Evolutionary conservation across 306 rosid species (phyloP).

Genomic region (Quercus variabilis): DNA sequence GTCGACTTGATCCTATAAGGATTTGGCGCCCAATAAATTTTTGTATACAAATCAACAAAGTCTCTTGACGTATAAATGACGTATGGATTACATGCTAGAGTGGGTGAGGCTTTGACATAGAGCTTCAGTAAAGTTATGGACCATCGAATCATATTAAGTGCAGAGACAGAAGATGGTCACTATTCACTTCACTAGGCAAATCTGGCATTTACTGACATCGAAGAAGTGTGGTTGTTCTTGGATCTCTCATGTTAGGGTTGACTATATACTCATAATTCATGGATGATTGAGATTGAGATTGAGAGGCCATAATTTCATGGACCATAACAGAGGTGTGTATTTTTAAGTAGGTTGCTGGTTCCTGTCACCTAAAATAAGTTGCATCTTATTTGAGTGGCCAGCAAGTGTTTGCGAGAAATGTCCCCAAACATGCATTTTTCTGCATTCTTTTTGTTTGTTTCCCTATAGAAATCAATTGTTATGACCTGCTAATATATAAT

Average conservation of each 20-base stretch:
- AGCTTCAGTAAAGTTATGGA: not conserved
- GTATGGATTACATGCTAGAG: slow-evolving; percentile 36
- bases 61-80: slow-evolving; percentile 38
- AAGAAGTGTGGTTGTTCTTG: slow-evolving; percentile 17
- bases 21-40: not conserved
- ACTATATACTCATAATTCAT: slow-evolving; percentile 9
- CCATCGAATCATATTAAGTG: not conserved
- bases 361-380: not conserved
- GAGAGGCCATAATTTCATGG: not conserved
- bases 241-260: not conserved
- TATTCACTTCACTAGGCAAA: not conserved
- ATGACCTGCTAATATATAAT: too few relatives aligned
- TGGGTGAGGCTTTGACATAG: slow-evolving; percentile 5
- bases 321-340: not conserved
- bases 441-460: too few relatives aligned
- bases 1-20: not conserved
- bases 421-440: too few relatives aligned
- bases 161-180: not conserved
- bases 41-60: not conserved
- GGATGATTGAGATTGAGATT: not conserved
- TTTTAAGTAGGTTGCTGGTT: not conserved
- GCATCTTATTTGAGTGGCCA: not conserved
- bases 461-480: too few relatives aligned
- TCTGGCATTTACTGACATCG: slow-evolving; percentile 9
- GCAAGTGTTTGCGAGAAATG: not conserved